Evolutionary conservation across 1,284 basidiomycete genomes (phyloP).

Genomic region (Abortiporus biennis): DNA sequence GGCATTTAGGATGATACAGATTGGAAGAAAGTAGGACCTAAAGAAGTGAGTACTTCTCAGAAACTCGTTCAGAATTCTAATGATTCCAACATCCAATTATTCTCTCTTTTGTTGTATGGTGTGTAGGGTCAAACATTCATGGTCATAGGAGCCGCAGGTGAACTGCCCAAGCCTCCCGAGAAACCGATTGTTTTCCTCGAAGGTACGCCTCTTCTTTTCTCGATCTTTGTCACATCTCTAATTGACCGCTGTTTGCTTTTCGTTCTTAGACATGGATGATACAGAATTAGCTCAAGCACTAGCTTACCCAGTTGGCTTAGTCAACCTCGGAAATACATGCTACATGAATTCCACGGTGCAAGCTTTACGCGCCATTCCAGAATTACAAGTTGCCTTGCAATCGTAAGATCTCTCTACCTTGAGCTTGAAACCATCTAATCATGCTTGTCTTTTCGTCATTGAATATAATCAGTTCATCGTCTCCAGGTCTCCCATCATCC

Average conservation of each 20-base stretch:
- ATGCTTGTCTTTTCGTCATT: not conserved
- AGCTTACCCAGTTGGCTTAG: constrained; percentile 64
- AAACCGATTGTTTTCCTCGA: constrained; percentile 80
- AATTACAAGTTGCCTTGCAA: constrained; percentile 69
- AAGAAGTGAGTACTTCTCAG: constrained; percentile 46
- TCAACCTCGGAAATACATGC: constrained; percentile 84
- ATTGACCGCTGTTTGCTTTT: no score
- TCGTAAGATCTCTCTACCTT: constrained; percentile 33
- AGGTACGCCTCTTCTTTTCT: constrained; percentile 32
- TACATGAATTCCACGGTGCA: constrained; percentile 97
- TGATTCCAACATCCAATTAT: not conserved
- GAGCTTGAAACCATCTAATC: not conserved
- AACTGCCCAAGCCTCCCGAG: constrained; percentile 82
- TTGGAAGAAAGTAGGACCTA: constrained; percentile 78
- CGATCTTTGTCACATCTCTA: not conserved
- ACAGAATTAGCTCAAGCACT: constrained; percentile 73
- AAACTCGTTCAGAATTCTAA: not conserved
- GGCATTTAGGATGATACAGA: constrained; percentile 87
- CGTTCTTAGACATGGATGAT: constrained; percentile 75
- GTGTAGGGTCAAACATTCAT: constrained; percentile 70
- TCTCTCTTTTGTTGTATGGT: not conserved
- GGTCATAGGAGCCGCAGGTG: constrained; percentile 91
- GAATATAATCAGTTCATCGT: constrained; percentile 12
- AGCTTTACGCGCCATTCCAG: constrained; percentile 85
- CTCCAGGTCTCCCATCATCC: constrained; percentile 40